Evolutionary conservation across 495 filamentous ascomycete genomes (phyloP).

Genomic region (Parachaetomium inaequale): DNA sequence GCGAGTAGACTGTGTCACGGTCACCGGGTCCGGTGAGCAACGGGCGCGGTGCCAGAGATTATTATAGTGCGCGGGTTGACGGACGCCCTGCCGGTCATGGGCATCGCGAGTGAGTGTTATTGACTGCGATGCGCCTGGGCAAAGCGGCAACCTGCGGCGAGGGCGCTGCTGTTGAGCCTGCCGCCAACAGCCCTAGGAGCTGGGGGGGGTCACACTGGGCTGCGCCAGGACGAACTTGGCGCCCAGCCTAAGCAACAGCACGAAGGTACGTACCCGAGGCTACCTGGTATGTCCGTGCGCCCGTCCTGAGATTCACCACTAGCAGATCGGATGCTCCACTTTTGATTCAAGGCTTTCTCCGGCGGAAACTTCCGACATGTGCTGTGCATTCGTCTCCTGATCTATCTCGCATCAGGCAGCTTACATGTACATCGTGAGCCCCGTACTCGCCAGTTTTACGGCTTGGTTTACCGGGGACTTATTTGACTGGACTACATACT

Average conservation of each 20-base stretch:
- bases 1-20: background rate
- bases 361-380: background rate
- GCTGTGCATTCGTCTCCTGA: no score
- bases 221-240: background rate
- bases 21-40: background rate
- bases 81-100: background rate
- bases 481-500: no score
- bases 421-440: no score
- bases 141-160: background rate
- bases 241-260: no score
- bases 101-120: background rate
- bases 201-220: background rate
- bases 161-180: background rate
- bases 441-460: no score
- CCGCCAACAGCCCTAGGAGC: background rate
- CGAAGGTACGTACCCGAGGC: no score
- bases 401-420: no score
- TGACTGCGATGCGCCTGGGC: no score
- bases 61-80: background rate
- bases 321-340: background rate
- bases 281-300: background rate
- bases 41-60: background rate
- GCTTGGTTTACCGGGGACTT: no score
- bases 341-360: background rate
- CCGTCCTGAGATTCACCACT: no score